Evolutionary conservation across 176 grass and related monocot species (phyloP), one percentile per base, ranked within the genome.

Genomic region (Chrysopogon serrulatus): DNA sequence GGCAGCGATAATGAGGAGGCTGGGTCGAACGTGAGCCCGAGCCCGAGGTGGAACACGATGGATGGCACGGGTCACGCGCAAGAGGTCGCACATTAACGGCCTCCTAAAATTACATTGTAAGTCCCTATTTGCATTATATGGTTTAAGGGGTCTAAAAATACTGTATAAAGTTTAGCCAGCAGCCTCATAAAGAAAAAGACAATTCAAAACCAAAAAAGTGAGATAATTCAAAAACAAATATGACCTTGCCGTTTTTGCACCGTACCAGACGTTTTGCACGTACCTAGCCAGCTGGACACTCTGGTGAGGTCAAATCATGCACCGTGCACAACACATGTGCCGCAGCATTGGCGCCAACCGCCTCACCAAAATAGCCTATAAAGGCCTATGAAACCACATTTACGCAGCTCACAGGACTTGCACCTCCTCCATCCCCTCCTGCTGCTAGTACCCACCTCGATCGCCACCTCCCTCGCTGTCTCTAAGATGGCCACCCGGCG

Each of bases 311-410:
- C 64, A 77, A 85, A 89, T 28, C 41, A 10, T 32, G n/a, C 12
- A 79, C 53, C 12, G 64, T 34, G 14, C 5, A 5, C 65, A 17
- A 35, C 47, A 19, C 48, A 78, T 26, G 10, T 48, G 83, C 56
- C 74, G 30, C 35, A 31, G 11, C 27, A 21, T 34, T 42, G 61
- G 40, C 27, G 17, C 77, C 78, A 67, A 36, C 63, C 19, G 42
- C 43, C 41, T 11, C 53, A 27, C 53, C 63, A 13, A 26, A 60
- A 10, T 21, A 79, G n/a, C n/a, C n/a, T 82, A 86, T 82, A 82
- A 65, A 66, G 78, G 76, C 71, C 43, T 86, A 86, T 86, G 86
- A 86, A 83, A 67, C 18, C 89, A 80, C 71, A 74, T 81, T 68
- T 90, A 86, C 49, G 57, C 74, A 60, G 16, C 10, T 43, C 80